phyloP scores from a whole-genome alignment of 2,329 filamentous ascomycete genomes.

The Claviceps fusiformis region DNA sequence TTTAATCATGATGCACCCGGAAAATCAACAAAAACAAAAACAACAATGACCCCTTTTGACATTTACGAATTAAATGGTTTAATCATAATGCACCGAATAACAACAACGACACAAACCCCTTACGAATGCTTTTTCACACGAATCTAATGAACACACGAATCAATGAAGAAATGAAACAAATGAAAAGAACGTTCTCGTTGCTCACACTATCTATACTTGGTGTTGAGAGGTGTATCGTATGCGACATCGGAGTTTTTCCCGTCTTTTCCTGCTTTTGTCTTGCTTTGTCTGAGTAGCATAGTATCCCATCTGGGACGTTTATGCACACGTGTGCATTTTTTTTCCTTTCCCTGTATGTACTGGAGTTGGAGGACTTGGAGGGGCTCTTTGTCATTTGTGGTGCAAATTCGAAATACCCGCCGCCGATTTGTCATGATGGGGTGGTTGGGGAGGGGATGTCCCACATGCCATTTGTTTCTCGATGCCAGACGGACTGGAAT shows the following conservation, averaged over 20 bases:
- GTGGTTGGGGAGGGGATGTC: not conserved
- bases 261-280: not conserved
- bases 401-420: not conserved
- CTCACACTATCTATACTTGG: not conserved
- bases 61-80: slow-evolving; percentile 13
- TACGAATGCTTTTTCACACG: not conserved
- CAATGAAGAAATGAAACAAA: not conserved
- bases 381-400: too few relatives aligned
- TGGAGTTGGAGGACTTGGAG: not conserved
- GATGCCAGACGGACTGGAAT: not conserved
- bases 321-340: not conserved
- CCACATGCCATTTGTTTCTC: not conserved
- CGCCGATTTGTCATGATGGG: not conserved
- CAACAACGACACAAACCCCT: not conserved
- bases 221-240: not conserved
- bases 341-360: not conserved
- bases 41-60: slow-evolving; percentile 1
- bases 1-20: not conserved
- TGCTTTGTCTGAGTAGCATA: not conserved
- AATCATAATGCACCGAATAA: not conserved
- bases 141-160: not conserved
- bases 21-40: not conserved
- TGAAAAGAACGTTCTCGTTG: not conserved
- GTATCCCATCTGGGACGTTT: too few relatives aligned
- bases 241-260: not conserved